Evolutionary conservation across 352 stramenopile species (phyloP).

Genomic region (Plasmopara viticola): DNA sequence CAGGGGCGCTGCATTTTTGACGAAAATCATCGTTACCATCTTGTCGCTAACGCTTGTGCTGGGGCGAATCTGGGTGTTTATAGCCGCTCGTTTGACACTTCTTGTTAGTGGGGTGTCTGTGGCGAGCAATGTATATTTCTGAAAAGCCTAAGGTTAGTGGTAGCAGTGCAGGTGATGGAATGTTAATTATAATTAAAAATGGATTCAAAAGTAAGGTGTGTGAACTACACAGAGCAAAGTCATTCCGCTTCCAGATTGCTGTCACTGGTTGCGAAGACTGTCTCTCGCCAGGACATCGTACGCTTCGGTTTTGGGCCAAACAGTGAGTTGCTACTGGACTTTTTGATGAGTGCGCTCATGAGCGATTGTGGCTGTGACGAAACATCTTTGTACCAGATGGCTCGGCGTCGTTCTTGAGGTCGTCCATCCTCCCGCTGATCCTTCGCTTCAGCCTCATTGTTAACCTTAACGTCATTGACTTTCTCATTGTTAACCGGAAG

Average conservation of each 20-base stretch:
- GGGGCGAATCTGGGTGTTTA: slow-evolving; percentile 29
- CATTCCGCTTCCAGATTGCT: no score
- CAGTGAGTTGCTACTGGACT: slow-evolving; percentile 4
- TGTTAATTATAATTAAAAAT: no score
- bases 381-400: slow-evolving; percentile 17
- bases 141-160: no score
- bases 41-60: slow-evolving; percentile 13
- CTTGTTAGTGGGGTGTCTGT: neutral
- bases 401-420: slow-evolving; percentile 15
- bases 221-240: no score
- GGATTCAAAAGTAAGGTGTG: no score
- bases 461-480: neutral
- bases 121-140: no score
- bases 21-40: slow-evolving; percentile 47
- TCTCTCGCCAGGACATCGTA: slow-evolving; percentile 19
- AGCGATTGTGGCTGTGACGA: slow-evolving; percentile 13
- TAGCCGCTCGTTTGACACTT: slow-evolving; percentile 24
- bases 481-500: slow-evolving; percentile 6
- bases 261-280: slow-evolving; percentile 8
- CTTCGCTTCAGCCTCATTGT: slow-evolving; percentile 3
- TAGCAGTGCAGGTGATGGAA: no score
- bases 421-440: slow-evolving; percentile 6
- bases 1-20: slow-evolving; percentile 40
- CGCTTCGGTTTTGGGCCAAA: slow-evolving; percentile 14
- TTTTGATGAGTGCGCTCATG: slow-evolving; percentile 17